phyloP scores from a whole-genome alignment of 805 yeast species.

The Candida sanyiensis region DNA sequence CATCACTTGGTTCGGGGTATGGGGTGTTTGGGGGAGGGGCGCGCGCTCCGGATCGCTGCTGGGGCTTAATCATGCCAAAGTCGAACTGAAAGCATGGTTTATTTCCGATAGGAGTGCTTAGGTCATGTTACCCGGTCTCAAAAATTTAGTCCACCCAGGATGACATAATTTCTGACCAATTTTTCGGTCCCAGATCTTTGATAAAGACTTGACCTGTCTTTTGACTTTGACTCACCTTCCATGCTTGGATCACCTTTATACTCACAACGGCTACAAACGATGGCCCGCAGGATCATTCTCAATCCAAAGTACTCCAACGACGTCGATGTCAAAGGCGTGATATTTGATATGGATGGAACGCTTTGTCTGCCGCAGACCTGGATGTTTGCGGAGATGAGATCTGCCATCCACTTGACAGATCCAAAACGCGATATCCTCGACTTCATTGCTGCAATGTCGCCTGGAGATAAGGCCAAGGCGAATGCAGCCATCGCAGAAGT shows the following conservation, averaged over 20 bases:
- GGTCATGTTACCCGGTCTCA: background rate
- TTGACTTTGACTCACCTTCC: too few species aligned
- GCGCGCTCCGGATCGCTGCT: too few species aligned
- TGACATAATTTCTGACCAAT: background rate
- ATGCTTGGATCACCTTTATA: too few species aligned
- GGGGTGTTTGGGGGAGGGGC: too few species aligned
- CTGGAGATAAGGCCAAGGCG: slow-evolving; percentile 37
- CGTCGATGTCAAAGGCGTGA: slow-evolving; percentile 41
- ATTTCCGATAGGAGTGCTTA: background rate
- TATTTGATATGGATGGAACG: slow-evolving; percentile 82
- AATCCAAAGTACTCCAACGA: slow-evolving; percentile 23
- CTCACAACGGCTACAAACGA: too few species aligned
- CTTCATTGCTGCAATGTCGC: slow-evolving; percentile 40
- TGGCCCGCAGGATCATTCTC: slow-evolving; percentile 22
- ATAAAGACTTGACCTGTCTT: background rate
- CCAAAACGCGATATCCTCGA: slow-evolving; percentile 46
- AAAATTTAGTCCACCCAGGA: too few species aligned
- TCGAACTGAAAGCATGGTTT: too few species aligned
- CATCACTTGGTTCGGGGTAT: too few species aligned
- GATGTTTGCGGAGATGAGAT: slow-evolving; percentile 56
- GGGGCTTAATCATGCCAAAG: too few species aligned
- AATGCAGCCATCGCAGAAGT: slow-evolving; percentile 41
- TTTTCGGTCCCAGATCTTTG: background rate
- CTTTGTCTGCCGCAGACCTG: slow-evolving; percentile 58
- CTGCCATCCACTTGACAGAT: slow-evolving; percentile 44